A percentile compares a stretch with the other conserved stretches of the same genome.
phyloP scores from a whole-genome alignment of 164 flowering plant species.

The Umbilicus rupestris region DNA sequence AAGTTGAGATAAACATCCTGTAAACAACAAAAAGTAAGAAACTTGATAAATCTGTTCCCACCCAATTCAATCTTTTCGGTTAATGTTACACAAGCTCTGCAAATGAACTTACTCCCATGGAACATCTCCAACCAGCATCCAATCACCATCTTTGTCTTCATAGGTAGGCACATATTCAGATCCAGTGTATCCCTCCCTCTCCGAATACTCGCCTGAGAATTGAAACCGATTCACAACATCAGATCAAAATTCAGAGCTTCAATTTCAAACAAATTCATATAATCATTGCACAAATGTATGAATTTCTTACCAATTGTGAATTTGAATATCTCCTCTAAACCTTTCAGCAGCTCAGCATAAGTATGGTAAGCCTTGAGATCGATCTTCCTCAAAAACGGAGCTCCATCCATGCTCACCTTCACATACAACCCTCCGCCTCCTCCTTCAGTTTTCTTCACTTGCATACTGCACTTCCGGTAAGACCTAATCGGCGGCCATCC shows the following conservation, averaged over 20 bases:
- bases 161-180: slow-evolving; percentile 65
- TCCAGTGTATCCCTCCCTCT: slow-evolving; percentile 61
- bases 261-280: not conserved
- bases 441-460: slow-evolving; percentile 29
- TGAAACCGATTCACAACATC: not conserved
- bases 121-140: slow-evolving; percentile 92
- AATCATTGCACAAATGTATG: too few relatives aligned
- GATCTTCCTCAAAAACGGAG: slow-evolving; percentile 54
- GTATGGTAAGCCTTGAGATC: slow-evolving; percentile 50
- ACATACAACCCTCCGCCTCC: slow-evolving; percentile 28
- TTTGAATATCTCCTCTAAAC: slow-evolving; percentile 60
- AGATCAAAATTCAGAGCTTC: not conserved
- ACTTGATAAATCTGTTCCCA: not conserved
- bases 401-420: slow-evolving; percentile 8
- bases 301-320: slow-evolving; percentile 37
- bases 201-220: slow-evolving; percentile 43
- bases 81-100: not conserved
- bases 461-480: slow-evolving; percentile 43
- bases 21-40: not conserved
- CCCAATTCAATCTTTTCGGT: not conserved
- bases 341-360: slow-evolving; percentile 53
- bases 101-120: slow-evolving; percentile 57
- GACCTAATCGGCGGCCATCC: slow-evolving; percentile 91
- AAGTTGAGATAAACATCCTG: slow-evolving; percentile 11
- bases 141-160: slow-evolving; percentile 90